A percentile compares a stretch with the other conserved stretches of the same genome.
phyloP scores from a whole-genome alignment of 108 stramenopile genomes.

The Nitzschia palea region DNA sequence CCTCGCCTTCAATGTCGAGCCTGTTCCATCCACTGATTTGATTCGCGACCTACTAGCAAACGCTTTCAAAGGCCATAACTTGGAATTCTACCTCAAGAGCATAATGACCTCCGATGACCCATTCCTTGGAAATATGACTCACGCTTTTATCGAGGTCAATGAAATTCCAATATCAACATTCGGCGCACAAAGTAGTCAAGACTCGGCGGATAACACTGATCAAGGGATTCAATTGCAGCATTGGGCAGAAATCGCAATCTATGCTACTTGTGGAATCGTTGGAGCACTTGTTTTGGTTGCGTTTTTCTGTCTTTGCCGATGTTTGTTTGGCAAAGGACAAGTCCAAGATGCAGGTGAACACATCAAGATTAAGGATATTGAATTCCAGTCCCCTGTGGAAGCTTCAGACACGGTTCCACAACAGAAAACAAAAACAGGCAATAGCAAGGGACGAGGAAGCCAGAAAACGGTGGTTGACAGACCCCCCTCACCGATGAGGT shows the following conservation, averaged over 20 bases:
- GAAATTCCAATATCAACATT: conserved; percentile 1
- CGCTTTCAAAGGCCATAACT: conserved; percentile 35
- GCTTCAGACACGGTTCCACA: too few species aligned
- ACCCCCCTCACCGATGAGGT: conserved; percentile 27
- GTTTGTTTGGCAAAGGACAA: not conserved
- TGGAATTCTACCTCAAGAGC: conserved; percentile 14
- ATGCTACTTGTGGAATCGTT: conserved; percentile 1
- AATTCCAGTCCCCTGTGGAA: not conserved
- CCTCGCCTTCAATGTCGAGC: conserved; percentile 19
- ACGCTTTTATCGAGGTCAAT: conserved; percentile 31
- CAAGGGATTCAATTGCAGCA: not conserved
- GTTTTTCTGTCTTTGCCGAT: not conserved
- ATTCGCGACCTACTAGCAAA: conserved; percentile 19
- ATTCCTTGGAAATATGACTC: conserved; percentile 26
- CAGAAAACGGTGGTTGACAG: too few species aligned
- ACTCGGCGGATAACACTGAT: too few species aligned
- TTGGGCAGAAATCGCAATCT: conserved; percentile 9
- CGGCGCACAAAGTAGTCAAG: too few species aligned
- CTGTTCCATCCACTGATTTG: conserved; percentile 10
- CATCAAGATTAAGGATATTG: conserved; percentile 1
- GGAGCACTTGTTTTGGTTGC: not conserved
- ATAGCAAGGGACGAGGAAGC: not conserved
- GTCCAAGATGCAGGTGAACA: conserved; percentile 1
- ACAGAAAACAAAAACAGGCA: not conserved
- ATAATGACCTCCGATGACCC: conserved; percentile 13